Percentiles rank a stretch among this genome's conserved stretches.
These are phyloP conservation scores for Blastobotrys peoriensis DNA, from an alignment of 805 yeast genomes.

Conservation along the genomic window DNA sequence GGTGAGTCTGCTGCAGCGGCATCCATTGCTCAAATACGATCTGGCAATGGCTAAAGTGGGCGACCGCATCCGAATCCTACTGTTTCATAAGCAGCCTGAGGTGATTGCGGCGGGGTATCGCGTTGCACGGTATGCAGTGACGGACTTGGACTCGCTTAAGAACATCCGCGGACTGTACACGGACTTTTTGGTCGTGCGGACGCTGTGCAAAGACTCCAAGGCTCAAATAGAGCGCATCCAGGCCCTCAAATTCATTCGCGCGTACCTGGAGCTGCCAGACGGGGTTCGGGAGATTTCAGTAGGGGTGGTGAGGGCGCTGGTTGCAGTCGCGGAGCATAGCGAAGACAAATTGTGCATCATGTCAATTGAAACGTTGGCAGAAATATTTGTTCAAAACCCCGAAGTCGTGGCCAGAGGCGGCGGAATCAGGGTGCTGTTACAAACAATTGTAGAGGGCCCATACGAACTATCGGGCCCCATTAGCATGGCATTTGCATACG, in stretches of 20 bases:
- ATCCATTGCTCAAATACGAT: constrained; percentile 60
- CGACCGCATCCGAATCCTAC: constrained; percentile 49
- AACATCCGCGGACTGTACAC: constrained; percentile 48
- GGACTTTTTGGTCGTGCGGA: constrained; percentile 56
- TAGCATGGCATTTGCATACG: constrained; percentile 43
- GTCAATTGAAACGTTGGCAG: constrained; percentile 50
- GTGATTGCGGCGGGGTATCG: constrained; percentile 74
- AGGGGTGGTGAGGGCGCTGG: constrained; percentile 63
- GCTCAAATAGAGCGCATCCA: constrained; percentile 63
- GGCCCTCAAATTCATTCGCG: constrained; percentile 65
- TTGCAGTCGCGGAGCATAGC: constrained; percentile 52
- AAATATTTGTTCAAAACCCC: constrained; percentile 42
- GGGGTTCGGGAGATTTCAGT: constrained; percentile 50
- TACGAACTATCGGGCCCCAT: constrained; percentile 39
- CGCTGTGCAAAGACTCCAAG: constrained; percentile 55
- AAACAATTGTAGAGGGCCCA: constrained; percentile 50
- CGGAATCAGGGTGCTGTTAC: constrained; percentile 41
- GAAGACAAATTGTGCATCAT: constrained; percentile 46
- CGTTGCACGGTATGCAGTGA: constrained; percentile 58
- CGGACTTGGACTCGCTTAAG: constrained; percentile 48
- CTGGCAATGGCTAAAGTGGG: constrained; percentile 37
- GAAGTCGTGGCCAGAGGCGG: constrained; percentile 38
- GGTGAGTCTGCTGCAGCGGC: constrained; percentile 46
- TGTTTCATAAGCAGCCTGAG: constrained; percentile 51
- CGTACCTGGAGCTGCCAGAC: constrained; percentile 47